Percentiles rank a stretch among this genome's conserved stretches.
These are phyloP conservation scores for Microdochium nivale DNA, from an alignment of 2,329 filamentous ascomycete species.

Conservation along the genomic window DNA sequence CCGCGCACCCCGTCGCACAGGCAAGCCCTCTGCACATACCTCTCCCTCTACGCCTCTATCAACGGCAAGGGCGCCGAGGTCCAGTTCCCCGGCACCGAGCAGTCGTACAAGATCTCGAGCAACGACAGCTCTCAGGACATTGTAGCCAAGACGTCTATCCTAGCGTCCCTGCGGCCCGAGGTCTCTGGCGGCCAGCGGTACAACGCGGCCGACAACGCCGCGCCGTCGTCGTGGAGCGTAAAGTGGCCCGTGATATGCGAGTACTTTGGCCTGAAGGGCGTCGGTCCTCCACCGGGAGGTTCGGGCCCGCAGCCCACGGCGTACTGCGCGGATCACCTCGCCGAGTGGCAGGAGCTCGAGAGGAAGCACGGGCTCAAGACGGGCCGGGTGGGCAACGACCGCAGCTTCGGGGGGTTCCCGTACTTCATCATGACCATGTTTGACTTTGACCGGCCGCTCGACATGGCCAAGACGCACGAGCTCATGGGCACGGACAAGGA, in stretches of 20 bases:
- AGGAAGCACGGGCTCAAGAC: slow-evolving; percentile 20
- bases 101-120: slow-evolving; percentile 20
- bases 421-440: slow-evolving; percentile 24
- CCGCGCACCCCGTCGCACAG: not conserved
- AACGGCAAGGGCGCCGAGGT: slow-evolving; percentile 24
- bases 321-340: slow-evolving; percentile 14
- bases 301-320: slow-evolving; percentile 12
- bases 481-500: slow-evolving; percentile 19
- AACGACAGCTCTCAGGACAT: slow-evolving; percentile 28
- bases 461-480: slow-evolving; percentile 20
- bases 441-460: slow-evolving; percentile 24
- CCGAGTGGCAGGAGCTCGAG: slow-evolving; percentile 22
- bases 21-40: slow-evolving; percentile 27
- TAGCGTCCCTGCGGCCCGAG: slow-evolving; percentile 27
- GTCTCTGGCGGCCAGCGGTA: slow-evolving; percentile 25
- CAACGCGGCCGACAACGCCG: slow-evolving; percentile 30
- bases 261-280: slow-evolving; percentile 34
- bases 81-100: slow-evolving; percentile 24
- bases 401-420: slow-evolving; percentile 19
- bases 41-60: slow-evolving; percentile 24
- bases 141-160: slow-evolving; percentile 29
- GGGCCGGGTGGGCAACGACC: slow-evolving; percentile 20
- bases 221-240: slow-evolving; percentile 26
- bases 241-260: slow-evolving; percentile 37
- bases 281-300: slow-evolving; percentile 2